These are phyloP conservation scores for Filobasidium floriforme DNA, from an alignment of 768 basidiomycete genomes.

Conservation along the genomic window DNA sequence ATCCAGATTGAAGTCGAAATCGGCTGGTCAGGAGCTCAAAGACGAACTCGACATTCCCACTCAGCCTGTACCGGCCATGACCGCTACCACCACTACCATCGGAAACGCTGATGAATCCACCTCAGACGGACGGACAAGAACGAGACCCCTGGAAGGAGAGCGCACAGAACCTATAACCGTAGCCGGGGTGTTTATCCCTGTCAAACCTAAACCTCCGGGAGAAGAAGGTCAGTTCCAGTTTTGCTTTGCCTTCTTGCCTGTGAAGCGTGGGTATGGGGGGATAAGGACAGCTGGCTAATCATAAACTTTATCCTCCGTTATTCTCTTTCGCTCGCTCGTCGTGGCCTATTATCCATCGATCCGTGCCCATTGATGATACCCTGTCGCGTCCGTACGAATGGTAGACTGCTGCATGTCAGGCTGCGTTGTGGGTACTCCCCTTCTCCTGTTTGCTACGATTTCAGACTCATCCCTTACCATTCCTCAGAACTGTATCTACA, in stretches of 20 bases:
- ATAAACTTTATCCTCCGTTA: too few relatives aligned
- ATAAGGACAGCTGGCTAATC: too few relatives aligned
- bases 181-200: constrained; percentile 33
- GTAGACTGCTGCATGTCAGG: constrained; percentile 92
- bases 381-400: neutral
- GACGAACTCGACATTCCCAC: constrained; percentile 10
- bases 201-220: constrained; percentile 38
- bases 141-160: neutral
- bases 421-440: constrained; percentile 52
- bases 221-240: constrained; percentile 37
- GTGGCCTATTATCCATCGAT: too few relatives aligned
- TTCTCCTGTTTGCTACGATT: too few relatives aligned
- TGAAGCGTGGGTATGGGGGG: too few relatives aligned
- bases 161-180: constrained; percentile 9
- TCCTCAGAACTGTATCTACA: constrained; percentile 77
- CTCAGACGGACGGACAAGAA: neutral
- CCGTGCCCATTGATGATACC: too few relatives aligned
- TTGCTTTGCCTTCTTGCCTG: neutral
- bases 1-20: neutral
- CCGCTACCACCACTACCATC: neutral
- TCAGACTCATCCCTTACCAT: too few relatives aligned
- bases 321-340: too few relatives aligned
- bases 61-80: constrained; percentile 30
- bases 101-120: neutral
- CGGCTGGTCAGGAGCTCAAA: neutral